Conservation (phyloP, 208 protist species). For the Leishmania turanica region DNA sequence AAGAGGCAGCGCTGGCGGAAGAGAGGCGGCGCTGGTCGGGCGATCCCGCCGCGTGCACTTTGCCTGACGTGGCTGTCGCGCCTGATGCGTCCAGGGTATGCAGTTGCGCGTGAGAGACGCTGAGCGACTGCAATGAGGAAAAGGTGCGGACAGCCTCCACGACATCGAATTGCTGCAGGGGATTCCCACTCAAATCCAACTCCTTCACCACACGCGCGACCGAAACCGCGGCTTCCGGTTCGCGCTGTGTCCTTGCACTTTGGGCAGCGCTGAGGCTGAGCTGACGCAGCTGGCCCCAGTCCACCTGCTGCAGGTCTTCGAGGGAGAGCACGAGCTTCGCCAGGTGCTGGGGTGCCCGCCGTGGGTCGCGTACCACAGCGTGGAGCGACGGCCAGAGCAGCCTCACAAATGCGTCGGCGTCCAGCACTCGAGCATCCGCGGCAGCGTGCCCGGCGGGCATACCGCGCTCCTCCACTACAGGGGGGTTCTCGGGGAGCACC, state of each 20-base stretch:
- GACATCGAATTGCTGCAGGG: constrained; percentile 39
- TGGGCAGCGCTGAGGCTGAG: background rate
- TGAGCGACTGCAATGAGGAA: constrained; percentile 40
- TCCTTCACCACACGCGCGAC: constrained; percentile 18
- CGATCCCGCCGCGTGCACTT: background rate
- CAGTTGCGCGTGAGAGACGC: constrained; percentile 49
- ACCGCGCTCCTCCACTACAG: background rate
- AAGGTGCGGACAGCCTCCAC: constrained; percentile 55
- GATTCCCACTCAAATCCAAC: constrained; percentile 80
- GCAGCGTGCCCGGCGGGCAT: background rate
- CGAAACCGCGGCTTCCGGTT: background rate
- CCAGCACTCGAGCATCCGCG: constrained; percentile 16
- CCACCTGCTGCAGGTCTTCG: constrained; percentile 52
- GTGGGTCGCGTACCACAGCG: constrained; percentile 30
- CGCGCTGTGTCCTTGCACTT: background rate
- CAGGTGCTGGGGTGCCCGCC: constrained; percentile 48
- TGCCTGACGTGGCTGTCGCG: background rate
- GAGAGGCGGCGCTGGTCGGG: background rate
- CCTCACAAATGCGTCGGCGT: constrained; percentile 32
- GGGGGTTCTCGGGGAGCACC: constrained; percentile 3
- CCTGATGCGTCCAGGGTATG: background rate
- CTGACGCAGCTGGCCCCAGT: constrained; percentile 39
- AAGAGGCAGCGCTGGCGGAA: background rate
- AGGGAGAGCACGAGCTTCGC: constrained; percentile 58
- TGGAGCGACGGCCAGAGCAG: constrained; percentile 43